These are phyloP conservation scores for Apiotrichum montevideense DNA, from an alignment of 1,284 basidiomycete species.

Conservation along the genomic window DNA sequence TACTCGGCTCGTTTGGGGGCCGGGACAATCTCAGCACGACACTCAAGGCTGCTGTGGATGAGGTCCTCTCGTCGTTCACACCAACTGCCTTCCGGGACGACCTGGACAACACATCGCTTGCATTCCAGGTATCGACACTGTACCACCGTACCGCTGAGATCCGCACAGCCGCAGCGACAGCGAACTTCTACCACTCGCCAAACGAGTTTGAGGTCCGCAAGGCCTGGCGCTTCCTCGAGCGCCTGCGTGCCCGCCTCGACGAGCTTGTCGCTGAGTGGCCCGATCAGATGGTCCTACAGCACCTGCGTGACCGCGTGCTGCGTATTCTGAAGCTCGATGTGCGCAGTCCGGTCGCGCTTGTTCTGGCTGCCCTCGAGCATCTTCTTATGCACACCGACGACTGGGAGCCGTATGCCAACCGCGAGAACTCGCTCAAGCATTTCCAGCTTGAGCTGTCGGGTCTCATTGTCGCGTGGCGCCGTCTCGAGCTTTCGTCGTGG, in stretches of 20 bases:
- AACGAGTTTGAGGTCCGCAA: conserved; percentile 66
- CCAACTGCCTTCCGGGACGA: conserved; percentile 20
- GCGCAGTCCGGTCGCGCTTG: conserved; percentile 70
- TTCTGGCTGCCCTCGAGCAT: conserved; percentile 79
- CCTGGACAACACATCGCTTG: conserved; percentile 31
- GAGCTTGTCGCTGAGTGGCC: conserved; percentile 77
- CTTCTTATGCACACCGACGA: conserved; percentile 84
- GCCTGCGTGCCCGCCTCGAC: conserved; percentile 55
- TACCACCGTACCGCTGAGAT: conserved; percentile 37
- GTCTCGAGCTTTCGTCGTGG: conserved; percentile 86
- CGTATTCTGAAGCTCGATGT: conserved; percentile 61
- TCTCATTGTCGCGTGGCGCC: conserved; percentile 84
- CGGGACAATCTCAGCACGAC: conserved; percentile 3
- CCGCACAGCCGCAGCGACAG: conserved; percentile 47
- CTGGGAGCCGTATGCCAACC: conserved; percentile 93
- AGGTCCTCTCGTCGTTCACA: conserved; percentile 22
- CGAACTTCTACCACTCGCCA: conserved; percentile 72
- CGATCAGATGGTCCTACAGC: conserved; percentile 91
- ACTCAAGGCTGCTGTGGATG: conserved; percentile 22
- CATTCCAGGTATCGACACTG: conserved; percentile 32
- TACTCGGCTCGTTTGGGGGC: conserved; percentile 18
- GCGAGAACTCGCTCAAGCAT: conserved; percentile 68
- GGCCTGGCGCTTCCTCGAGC: conserved; percentile 54
- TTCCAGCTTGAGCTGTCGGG: conserved; percentile 63
- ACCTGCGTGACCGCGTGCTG: conserved; percentile 72